These are phyloP conservation scores for Omphalotus guepiniiformis DNA, from an alignment of 768 basidiomycete genomes.

Conservation along the genomic window DNA sequence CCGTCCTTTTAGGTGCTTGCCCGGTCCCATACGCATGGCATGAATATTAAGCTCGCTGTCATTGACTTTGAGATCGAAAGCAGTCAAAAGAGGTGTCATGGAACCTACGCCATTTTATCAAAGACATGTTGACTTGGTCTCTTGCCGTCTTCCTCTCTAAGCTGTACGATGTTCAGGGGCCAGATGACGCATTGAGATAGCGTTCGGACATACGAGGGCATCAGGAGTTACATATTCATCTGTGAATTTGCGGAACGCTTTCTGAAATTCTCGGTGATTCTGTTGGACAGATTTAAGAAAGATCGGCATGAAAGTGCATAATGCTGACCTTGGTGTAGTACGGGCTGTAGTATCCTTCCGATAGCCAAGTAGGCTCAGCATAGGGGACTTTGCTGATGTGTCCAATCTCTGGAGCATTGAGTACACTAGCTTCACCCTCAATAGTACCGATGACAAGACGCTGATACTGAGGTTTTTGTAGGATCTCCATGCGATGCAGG, in stretches of 20 bases:
- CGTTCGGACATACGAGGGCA: constrained; percentile 26
- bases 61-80: background rate
- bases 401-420: constrained; percentile 45
- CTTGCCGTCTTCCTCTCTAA: constrained; percentile 83
- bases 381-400: constrained; percentile 68
- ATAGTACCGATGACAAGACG: constrained; percentile 63
- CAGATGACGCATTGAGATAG: background rate
- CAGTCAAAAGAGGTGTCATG: background rate
- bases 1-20: constrained; percentile 82
- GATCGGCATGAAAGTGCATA: background rate
- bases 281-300: constrained; percentile 16
- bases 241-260: constrained; percentile 57
- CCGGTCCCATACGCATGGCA: constrained; percentile 93
- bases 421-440: constrained; percentile 49
- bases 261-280: constrained; percentile 55
- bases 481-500: constrained; percentile 69
- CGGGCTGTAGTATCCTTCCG: constrained; percentile 60
- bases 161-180: constrained; percentile 20
- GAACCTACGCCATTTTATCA: constrained; percentile 73
- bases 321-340: constrained; percentile 66
- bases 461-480: constrained; percentile 60
- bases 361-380: constrained; percentile 75
- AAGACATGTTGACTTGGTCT: constrained; percentile 69
- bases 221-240: constrained; percentile 60
- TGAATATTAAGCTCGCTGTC: constrained; percentile 65